Percentiles rank a stretch among this genome's conserved stretches.
phyloP scores from a whole-genome alignment of 768 basidiomycete species.

The Galerina marginata region DNA sequence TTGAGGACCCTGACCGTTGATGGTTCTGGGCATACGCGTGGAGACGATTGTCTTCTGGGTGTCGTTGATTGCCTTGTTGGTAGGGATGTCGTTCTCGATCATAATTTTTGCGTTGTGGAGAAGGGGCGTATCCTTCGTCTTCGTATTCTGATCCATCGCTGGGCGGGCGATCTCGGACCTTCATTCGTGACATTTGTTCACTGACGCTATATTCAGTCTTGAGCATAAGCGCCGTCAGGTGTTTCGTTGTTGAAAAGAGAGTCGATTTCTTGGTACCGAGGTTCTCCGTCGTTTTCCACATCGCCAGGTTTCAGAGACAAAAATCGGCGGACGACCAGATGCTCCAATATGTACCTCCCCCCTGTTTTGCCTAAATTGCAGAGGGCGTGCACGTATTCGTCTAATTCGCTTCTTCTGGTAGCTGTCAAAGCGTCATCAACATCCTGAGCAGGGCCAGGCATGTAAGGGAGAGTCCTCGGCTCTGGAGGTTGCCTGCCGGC shows the following conservation, averaged over 20 bases:
- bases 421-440: conserved; percentile 88
- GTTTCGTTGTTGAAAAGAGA: conserved; percentile 49
- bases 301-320: conserved; percentile 88
- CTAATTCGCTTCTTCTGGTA: conserved; percentile 79
- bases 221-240: conserved; percentile 41
- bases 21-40: conserved; percentile 53
- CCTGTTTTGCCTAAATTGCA: conserved; percentile 71
- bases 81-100: conserved; percentile 48
- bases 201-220: conserved; percentile 46
- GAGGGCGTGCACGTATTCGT: conserved; percentile 85
- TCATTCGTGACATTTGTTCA: conserved; percentile 57
- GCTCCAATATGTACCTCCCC: conserved; percentile 81
- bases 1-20: conserved; percentile 53
- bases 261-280: conserved; percentile 63
- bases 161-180: conserved; percentile 46
- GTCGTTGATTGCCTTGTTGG: conserved; percentile 37
- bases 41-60: conserved; percentile 46
- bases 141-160: conserved; percentile 75
- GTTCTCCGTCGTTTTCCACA: conserved; percentile 68
- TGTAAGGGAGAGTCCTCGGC: conserved; percentile 87
- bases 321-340: conserved; percentile 81
- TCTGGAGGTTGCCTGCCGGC: conserved; percentile 77
- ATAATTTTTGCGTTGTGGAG: conserved; percentile 43
- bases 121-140: conserved; percentile 58
- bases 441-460: conserved; percentile 91